Evolutionary conservation across 495 filamentous ascomycete species (phyloP), one percentile per base, ranked within the genome.

Genomic region (Aspergillus heteromorphus): DNA sequence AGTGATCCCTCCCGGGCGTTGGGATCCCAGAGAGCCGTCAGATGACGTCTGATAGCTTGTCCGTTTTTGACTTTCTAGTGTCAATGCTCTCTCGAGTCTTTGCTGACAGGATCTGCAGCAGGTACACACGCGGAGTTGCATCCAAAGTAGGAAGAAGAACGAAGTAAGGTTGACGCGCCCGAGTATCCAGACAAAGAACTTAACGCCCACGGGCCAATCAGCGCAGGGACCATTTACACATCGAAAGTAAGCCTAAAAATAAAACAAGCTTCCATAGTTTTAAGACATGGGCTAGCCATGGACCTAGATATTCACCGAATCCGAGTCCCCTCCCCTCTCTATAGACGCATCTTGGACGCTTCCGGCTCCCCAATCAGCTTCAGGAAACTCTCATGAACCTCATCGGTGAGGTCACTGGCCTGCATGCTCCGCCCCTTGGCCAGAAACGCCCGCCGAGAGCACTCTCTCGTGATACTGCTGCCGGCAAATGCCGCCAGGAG

Each of bases 391-490:
- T 77, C 77, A 56, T 91, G 83, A 20, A 98, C 90, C 70, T 97
- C 85, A 29, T 91, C 89, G 1, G 93, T 97, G 67, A 98, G 76
- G 72, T 98, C 93, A 66, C 88, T 90, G 1, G 93, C 93, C 74
- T 98, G 93, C 65, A 98, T 73, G 64, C 88, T 90, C 60, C 93
- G 81, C 4, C 93, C 93, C 55, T 87, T 89, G 64, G 92, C 88
- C 58, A 81, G 77, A 65, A 93, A 98, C 4, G 93, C 93, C 56
- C 90, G 72, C 49, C 91, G 79, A 31, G 92, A 97, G 65, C 89
- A 96, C 63, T 96, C 91, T 71, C 95, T 81, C 31, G 93, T 97
- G 56, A 97, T 80, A 19, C 85, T 80, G 54, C 87, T 89, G 11
- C 92, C 93, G 0, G 88, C 92, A 79, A 85, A 96, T 13, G 89